Base-by-base conservation (phyloP, 2,329 filamentous ascomycete species). In the Fusarium temperatum region DNA sequence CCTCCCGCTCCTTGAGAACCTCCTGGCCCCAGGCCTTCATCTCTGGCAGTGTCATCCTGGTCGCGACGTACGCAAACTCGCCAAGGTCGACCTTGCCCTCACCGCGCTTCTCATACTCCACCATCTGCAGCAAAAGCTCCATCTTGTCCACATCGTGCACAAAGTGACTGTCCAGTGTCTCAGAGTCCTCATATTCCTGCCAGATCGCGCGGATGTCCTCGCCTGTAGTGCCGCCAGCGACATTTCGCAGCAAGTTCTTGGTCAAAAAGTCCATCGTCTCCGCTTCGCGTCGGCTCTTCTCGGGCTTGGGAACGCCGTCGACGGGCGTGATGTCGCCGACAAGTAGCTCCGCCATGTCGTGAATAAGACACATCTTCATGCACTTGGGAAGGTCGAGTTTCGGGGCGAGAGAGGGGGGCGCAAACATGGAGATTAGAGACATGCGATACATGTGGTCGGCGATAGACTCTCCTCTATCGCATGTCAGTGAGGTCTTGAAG, bases 361-460 rank as follows among this genome's bases (percentile, higher is more conserved):
- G 96, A 50, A 99, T 87, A 39, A 99, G 88, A 32, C 95, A 96
- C 95, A 99, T 98, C 84, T 94, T 94, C 78, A 94, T 96, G 87
- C 96, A 99, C 77, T 91, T 92, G 32, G 89, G 84, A 44, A 98
- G 88, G 81, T 98, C 93, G 79, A 98, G 87, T 44, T 89, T 89
- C 1, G 90, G 84, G 6, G 91, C 87, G 17, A 98, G 89, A 3
- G 92, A 84, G 0, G 93, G 88, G 4, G 96, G 96, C 6, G 94
- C 95, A 74, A 98, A 90, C 91, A 99, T 94, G 73, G 94, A 95
- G 82, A 99, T 94, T 76, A 99, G 89, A 56, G 95, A 94, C 96
- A 99, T 99, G 84, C 96, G 95, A 85, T 98, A 99, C 96, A 99
- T 99, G 88, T 99, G 96, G 85, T 99, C 96, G 61, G 94, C 89